phyloP scores from a whole-genome alignment of 129 eudicot species.

The Artemisia tridentata region DNA sequence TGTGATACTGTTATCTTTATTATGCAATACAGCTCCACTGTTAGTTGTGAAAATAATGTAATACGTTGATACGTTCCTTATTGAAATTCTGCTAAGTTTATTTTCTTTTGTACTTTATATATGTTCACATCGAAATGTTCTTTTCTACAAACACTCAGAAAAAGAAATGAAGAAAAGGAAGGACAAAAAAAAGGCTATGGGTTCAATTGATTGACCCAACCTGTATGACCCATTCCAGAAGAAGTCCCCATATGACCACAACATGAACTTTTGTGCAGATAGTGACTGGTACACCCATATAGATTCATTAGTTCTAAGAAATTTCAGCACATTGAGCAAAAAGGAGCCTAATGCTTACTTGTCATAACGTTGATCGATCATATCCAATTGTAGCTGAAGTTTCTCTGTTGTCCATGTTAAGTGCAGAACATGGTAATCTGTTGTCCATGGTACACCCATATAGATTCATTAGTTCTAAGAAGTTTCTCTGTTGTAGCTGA shows the following conservation, averaged over 20 bases:
- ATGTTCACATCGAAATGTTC: neutral
- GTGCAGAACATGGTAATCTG: no score
- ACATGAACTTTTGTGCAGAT: no score
- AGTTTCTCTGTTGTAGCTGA: no score
- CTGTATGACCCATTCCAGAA: conserved; percentile 11
- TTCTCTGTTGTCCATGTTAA: no score
- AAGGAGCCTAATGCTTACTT: no score
- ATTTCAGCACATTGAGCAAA: no score
- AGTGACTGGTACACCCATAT: neutral
- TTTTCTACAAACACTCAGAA: conserved; percentile 11
- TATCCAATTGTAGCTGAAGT: no score
- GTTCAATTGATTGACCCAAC: neutral
- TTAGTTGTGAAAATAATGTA: neutral
- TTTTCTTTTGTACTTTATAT: neutral
- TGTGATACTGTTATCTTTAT: no score
- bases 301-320: no score
- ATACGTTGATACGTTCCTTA: neutral
- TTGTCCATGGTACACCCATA: no score
- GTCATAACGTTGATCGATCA: no score
- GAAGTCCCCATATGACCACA: conserved; percentile 16
- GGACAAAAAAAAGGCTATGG: neutral
- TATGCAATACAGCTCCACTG: neutral
- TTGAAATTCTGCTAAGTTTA: neutral
- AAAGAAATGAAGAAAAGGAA: neutral
- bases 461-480: no score